Percentiles rank a stretch among this genome's conserved stretches.
phyloP scores from a whole-genome alignment of 176 grass and related monocot species.

The Zizania latifolia region DNA sequence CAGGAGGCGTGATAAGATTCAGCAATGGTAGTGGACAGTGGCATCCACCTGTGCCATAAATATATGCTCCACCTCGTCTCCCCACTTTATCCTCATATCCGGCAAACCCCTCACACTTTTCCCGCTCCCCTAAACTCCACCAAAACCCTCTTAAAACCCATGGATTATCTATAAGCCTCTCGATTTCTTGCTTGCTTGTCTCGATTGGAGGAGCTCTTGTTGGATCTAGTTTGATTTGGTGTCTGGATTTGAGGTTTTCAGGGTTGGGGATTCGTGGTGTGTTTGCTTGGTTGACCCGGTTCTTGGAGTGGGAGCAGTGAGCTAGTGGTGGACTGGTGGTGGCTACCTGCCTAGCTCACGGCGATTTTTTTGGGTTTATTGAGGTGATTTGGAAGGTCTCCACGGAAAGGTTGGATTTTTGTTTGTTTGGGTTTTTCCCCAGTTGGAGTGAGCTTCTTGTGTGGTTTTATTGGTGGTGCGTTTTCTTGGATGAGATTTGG shows the following conservation, averaged over 20 bases:
- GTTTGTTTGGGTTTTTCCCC: not conserved
- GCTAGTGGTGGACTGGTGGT: not conserved
- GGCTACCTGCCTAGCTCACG: slow-evolving; percentile 18
- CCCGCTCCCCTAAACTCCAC: slow-evolving; percentile 17
- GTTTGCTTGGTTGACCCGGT: slow-evolving; percentile 27
- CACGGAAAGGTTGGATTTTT: not conserved
- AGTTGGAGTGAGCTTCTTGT: not conserved
- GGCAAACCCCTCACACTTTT: not conserved
- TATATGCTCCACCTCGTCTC: not conserved
- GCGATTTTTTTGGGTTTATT: not conserved
- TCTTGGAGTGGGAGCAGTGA: slow-evolving; percentile 26
- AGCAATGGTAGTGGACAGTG: not conserved
- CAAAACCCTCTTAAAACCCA: slow-evolving; percentile 30
- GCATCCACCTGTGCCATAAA: slow-evolving; percentile 22
- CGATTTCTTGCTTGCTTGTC: not conserved
- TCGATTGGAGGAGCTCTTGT: not conserved
- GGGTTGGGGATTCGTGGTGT: not conserved
- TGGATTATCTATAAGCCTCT: too few relatives aligned
- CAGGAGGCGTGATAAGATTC: slow-evolving; percentile 26
- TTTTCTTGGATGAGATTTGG: slow-evolving; percentile 24
- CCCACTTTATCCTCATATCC: not conserved
- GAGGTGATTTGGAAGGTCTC: not conserved
- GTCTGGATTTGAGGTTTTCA: not conserved
- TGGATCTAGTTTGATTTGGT: not conserved
- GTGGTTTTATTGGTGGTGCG: not conserved